Conservation (phyloP, 495 filamentous ascomycete genomes). For the Aspergillus carlsbadensis region DNA sequence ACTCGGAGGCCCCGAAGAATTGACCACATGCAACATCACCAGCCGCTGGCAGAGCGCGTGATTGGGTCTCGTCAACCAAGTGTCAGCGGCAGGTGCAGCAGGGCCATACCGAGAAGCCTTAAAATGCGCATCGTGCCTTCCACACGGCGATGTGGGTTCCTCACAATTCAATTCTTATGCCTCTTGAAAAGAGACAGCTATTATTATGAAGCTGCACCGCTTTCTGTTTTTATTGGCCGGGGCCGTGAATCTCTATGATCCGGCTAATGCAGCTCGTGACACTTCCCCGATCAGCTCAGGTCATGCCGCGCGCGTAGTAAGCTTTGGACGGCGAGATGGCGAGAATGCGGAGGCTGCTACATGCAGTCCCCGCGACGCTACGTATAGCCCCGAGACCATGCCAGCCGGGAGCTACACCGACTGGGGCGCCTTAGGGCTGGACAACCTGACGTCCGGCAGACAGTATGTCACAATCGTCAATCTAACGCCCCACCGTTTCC, state of each 20-base stretch:
- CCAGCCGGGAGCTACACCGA: conserved; percentile 11
- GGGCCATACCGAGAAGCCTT: background rate
- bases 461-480: conserved; percentile 15
- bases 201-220: background rate
- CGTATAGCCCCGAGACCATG: conserved; percentile 9
- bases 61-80: background rate
- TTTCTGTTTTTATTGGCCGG: background rate
- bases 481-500: conserved; percentile 12
- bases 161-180: background rate
- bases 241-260: background rate
- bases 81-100: background rate
- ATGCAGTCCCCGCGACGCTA: conserved; percentile 5
- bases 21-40: conserved; percentile 1
- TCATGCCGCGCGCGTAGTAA: background rate
- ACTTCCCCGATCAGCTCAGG: background rate
- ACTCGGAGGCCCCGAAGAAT: background rate
- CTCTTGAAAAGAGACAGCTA: background rate
- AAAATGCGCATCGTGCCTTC: background rate
- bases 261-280: background rate
- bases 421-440: conserved; percentile 6
- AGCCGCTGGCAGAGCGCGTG: background rate
- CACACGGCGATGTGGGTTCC: background rate
- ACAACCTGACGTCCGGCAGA: conserved; percentile 1
- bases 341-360: background rate
- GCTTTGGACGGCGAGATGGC: background rate